phyloP scores from a whole-genome alignment of 345 rosid genomes.

The Trapa bicornis region DNA sequence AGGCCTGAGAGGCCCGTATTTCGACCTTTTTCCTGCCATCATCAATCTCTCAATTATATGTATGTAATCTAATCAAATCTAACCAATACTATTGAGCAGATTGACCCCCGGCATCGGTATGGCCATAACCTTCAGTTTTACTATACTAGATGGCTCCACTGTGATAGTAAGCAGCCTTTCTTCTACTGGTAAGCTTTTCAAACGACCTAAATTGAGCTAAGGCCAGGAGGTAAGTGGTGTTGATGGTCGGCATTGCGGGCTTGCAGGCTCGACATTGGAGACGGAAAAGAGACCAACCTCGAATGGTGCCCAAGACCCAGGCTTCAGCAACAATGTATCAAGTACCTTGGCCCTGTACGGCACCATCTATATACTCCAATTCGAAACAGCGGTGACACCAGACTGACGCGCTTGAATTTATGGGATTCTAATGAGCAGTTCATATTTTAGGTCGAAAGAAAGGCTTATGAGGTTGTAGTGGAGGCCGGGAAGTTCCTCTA shows the following conservation, averaged over 20 bases:
- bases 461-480: conserved; percentile 43
- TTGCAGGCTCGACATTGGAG: conserved; percentile 71
- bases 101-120: conserved; percentile 76
- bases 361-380: neutral
- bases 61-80: too few species aligned
- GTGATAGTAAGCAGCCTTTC: conserved; percentile 56
- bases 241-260: neutral
- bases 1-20: conserved; percentile 26
- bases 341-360: conserved; percentile 70
- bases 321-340: conserved; percentile 54
- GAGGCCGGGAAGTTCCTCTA: conserved; percentile 43
- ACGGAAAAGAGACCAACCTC: conserved; percentile 51
- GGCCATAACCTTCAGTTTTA: conserved; percentile 65
- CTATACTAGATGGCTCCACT: conserved; percentile 47
- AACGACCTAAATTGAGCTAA: neutral
- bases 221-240: neutral
- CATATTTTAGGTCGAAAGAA: conserved; percentile 45
- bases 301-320: conserved; percentile 36
- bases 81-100: conserved; percentile 21
- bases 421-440: neutral
- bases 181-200: conserved; percentile 45
- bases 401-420: neutral
- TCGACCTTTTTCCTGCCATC: neutral
- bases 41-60: too few species aligned
- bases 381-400: neutral